Evolutionary conservation across 2,329 filamentous ascomycete species (phyloP), one percentile per base, ranked within the genome.

Genomic region (Plenodomus tracheiphilus): DNA sequence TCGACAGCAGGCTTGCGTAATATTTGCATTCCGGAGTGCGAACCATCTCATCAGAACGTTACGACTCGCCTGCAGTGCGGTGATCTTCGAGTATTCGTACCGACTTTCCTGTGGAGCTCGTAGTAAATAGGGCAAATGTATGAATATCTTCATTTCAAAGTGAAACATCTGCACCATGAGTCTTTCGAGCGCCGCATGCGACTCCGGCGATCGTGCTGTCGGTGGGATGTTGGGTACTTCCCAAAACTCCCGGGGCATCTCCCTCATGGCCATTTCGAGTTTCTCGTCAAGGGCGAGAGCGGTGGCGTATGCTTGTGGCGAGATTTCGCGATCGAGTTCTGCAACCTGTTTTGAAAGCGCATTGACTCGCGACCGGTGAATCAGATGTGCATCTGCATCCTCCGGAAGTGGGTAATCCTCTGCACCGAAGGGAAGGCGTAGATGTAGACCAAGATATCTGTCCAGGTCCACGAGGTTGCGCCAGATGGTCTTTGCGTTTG

Each of bases 1-100:
- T 3, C 68, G 65, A 30, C 62, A 69, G 46, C 65, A 71, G 1
- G 67, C 66, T 48, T 71, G 68, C 9, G 68, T 71, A 41, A 70
- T 69, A 43, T 49, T 51, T 4, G 67, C 63, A 38, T 70, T 71
- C 20, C 67, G 62, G 4, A 72, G 59, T 2, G 68, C 69, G 42
- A 72, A 70, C 67, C 67, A 72, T 41, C 69, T 47, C 67, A 71
- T 68, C 22, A 71, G 46, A 13, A 72, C 53, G 50, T 70, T 69
- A 3, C 69, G 69, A 39, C 66, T 66, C 8, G 68, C 63, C 41
- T 70, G 67, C 17, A 71, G 46, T 3, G 65, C 69, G 1, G 68
- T 67, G 39, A 70, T 58, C 39, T 71, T 71, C 1, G 64, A 67
- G 49, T 61, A 72, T 4, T 69, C 67, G 52, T 66, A 72, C 16